A percentile compares a stretch with the other conserved stretches of the same genome.
These are phyloP conservation scores for Volvox carteri DNA, from an alignment of 163 green algal species.

Conservation along the genomic window DNA sequence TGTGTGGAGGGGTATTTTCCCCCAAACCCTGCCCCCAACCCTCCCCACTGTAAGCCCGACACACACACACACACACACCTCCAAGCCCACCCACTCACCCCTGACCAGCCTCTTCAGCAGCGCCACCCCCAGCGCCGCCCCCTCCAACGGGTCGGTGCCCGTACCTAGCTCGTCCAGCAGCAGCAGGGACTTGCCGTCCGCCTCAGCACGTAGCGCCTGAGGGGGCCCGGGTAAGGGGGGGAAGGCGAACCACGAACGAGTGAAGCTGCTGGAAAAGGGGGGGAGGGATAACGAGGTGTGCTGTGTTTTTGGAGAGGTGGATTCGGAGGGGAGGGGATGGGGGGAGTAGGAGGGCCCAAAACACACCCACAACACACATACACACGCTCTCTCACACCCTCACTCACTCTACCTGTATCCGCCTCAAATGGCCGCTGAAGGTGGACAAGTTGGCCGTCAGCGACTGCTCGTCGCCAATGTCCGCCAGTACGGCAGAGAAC, in stretches of 20 bases:
- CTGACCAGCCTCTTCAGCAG: constrained; percentile 82
- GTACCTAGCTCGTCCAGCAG: constrained; percentile 97
- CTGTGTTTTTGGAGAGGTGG: too few species aligned
- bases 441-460: constrained; percentile 95
- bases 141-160: constrained; percentile 94
- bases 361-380: neutral
- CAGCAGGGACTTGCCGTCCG: constrained; percentile 82
- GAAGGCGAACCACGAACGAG: constrained; percentile 93
- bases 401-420: constrained; percentile 73
- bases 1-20: neutral
- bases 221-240: constrained; percentile 76
- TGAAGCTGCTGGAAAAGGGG: too few species aligned
- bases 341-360: too few species aligned
- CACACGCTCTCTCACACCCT: neutral
- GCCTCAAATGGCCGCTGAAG: constrained; percentile 92
- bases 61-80: constrained; percentile 17
- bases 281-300: too few species aligned
- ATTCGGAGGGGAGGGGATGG: neutral
- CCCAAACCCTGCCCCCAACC: neutral
- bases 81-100: constrained; percentile 23
- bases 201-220: constrained; percentile 82
- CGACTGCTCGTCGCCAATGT: constrained; percentile 93
- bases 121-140: constrained; percentile 88
- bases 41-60: neutral
- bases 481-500: constrained; percentile 88